Conservation (phyloP, 116 monocot genomes). For the Trichopus zeylanicus region DNA sequence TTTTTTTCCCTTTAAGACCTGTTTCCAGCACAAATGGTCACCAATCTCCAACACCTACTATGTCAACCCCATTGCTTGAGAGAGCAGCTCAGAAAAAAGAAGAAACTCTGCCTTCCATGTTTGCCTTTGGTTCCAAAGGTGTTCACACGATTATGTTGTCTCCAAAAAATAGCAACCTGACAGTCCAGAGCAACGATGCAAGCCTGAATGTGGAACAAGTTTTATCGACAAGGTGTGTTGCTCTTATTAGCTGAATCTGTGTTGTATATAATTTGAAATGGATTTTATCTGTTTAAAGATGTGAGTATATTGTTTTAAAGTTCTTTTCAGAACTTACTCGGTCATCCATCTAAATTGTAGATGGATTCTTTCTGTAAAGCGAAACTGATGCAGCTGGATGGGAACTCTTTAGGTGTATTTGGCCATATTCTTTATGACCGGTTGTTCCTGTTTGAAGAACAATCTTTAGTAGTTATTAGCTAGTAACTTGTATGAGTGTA, state of each 20-base stretch:
- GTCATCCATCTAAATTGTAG: too few species aligned
- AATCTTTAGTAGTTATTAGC: too few species aligned
- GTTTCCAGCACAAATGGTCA: conserved; percentile 2
- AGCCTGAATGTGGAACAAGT: conserved; percentile 11
- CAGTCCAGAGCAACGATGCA: conserved; percentile 7
- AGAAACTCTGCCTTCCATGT: conserved; percentile 24
- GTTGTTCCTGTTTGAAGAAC: too few species aligned
- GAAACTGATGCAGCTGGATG: too few species aligned
- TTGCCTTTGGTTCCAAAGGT: conserved; percentile 36
- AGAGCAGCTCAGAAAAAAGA: conserved; percentile 11
- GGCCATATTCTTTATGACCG: too few species aligned
- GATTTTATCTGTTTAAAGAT: too few species aligned
- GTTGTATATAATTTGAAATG: too few species aligned
- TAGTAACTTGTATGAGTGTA: too few species aligned
- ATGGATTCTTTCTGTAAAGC: too few species aligned
- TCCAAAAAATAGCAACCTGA: background rate
- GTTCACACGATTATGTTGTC: background rate
- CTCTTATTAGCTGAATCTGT: background rate
- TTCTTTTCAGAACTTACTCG: too few species aligned
- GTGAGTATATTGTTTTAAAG: too few species aligned
- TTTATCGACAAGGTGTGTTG: conserved; percentile 5
- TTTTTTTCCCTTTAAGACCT: conserved; percentile 30
- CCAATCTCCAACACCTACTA: background rate
- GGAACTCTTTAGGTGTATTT: too few species aligned
- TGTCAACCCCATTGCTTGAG: background rate